Percentiles rank a stretch among this genome's conserved stretches.
Conservation (phyloP, 2,329 filamentous ascomycete species). For the Penicillium sp. region DNA sequence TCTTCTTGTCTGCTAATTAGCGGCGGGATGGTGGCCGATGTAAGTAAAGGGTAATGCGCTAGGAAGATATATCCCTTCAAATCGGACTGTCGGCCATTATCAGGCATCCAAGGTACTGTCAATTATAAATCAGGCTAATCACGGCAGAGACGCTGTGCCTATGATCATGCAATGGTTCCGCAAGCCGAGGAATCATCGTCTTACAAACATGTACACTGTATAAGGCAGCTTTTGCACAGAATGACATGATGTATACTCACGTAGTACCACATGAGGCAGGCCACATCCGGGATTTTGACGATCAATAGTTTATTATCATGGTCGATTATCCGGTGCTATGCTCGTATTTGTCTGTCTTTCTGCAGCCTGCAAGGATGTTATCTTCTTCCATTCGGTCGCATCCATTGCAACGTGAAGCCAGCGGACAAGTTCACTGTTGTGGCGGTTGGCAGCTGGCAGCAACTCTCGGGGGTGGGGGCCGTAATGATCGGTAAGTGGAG, state of each 20-base stretch:
- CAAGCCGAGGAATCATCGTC: background rate
- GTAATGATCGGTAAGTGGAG: conserved; percentile 16
- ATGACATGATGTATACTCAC: too few species aligned
- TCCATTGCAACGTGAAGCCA: conserved; percentile 1
- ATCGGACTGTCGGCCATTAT: background rate
- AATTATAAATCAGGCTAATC: background rate
- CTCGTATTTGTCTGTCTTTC: background rate
- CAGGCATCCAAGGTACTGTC: background rate
- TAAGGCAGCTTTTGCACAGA: background rate
- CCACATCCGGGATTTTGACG: background rate
- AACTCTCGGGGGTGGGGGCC: background rate
- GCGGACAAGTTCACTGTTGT: conserved; percentile 17
- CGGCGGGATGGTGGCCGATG: background rate
- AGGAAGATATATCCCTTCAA: background rate
- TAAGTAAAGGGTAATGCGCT: background rate
- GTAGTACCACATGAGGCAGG: background rate
- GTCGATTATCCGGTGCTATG: background rate
- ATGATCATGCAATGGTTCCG: background rate
- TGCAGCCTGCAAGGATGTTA: too few species aligned
- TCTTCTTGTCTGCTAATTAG: background rate
- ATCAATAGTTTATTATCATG: background rate
- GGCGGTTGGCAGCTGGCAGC: conserved; percentile 16
- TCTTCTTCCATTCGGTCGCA: background rate
- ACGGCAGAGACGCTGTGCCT: background rate
- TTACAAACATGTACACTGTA: background rate